Percentiles rank a stretch among this genome's conserved stretches.
phyloP scores from a whole-genome alignment of 306 rosid genomes.

The Medicago arabica region DNA sequence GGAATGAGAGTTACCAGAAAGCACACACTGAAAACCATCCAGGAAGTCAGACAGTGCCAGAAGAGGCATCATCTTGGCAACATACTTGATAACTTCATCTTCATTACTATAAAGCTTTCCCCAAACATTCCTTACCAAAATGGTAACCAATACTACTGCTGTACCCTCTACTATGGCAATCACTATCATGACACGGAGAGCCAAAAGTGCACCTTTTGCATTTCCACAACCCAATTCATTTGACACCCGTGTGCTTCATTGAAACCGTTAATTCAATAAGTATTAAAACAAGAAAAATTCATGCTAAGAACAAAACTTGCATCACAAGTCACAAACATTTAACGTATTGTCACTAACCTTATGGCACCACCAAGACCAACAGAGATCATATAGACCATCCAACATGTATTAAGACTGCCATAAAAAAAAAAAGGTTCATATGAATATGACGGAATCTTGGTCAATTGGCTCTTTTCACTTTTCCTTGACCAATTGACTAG shows the following conservation, averaged over 20 bases:
- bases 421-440: not conserved
- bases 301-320: not conserved
- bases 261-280: not conserved
- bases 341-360: conserved; percentile 49
- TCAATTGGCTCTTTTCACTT: conserved; percentile 10
- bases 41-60: conserved; percentile 69
- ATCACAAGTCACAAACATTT: not conserved
- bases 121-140: conserved; percentile 57
- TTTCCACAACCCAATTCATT: conserved; percentile 67
- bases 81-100: conserved; percentile 56
- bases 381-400: conserved; percentile 68
- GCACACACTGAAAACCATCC: conserved; percentile 74
- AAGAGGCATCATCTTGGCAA: conserved; percentile 63
- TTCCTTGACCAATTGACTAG: not conserved
- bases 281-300: not conserved
- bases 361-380: conserved; percentile 69
- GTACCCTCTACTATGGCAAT: conserved; percentile 54
- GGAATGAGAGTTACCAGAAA: conserved; percentile 55
- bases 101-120: conserved; percentile 68
- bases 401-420: conserved; percentile 64
- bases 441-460: conserved; percentile 9
- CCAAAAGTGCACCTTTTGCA: conserved; percentile 56
- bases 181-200: conserved; percentile 52
- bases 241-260: conserved; percentile 61
- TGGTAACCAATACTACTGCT: conserved; percentile 45